These are phyloP conservation scores for Aspergillus texensis DNA, from an alignment of 2,329 filamentous ascomycete species.

Conservation along the genomic window DNA sequence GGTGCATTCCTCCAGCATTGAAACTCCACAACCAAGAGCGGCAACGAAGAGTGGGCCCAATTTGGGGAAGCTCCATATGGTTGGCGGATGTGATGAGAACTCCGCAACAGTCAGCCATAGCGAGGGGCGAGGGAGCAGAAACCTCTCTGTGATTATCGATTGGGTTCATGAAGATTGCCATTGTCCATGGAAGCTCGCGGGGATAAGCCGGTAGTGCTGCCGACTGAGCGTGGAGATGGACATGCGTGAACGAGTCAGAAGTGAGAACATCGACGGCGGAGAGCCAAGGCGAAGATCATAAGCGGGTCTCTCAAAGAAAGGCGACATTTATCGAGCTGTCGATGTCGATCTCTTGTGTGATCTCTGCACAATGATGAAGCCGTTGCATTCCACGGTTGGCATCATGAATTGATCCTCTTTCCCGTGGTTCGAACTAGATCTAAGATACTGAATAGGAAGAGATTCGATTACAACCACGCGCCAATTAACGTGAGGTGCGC, in stretches of 20 bases:
- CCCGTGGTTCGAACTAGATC: neutral
- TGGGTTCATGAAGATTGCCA: neutral
- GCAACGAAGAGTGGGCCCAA: neutral
- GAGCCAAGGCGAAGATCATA: neutral
- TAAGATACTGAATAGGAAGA: neutral
- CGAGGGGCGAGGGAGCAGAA: neutral
- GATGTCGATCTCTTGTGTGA: neutral
- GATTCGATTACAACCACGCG: neutral
- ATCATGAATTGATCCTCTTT: neutral
- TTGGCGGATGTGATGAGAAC: neutral
- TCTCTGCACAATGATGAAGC: neutral
- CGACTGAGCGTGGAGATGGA: neutral
- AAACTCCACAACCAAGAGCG: neutral
- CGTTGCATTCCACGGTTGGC: neutral
- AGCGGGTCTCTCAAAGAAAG: neutral
- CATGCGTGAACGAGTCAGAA: neutral
- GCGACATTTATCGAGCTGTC: neutral
- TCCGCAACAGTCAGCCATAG: neutral
- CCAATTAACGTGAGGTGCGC: neutral
- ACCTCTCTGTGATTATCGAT: neutral
- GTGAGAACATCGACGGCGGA: neutral
- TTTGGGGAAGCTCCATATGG: neutral
- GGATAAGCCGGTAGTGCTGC: neutral
- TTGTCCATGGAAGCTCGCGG: neutral
- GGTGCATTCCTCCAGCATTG: neutral